Base-by-base conservation (phyloP, 768 basidiomycete species). In the Leucogyrophana mollusca region DNA sequence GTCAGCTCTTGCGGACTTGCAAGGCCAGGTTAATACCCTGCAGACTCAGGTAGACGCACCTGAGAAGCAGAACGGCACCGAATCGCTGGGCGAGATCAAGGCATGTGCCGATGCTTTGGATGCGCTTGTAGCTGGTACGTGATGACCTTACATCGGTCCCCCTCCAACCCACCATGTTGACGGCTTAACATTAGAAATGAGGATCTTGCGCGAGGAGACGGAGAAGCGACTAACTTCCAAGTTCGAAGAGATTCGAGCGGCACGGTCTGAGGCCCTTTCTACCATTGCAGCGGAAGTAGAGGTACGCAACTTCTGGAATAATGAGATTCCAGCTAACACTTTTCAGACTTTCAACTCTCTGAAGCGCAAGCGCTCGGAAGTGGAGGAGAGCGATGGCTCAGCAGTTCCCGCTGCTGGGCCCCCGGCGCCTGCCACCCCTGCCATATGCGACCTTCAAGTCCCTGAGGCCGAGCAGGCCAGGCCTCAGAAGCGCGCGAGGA, bases 341-440 rank as follows among this genome's bases (percentile, higher is more conserved):
- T 22, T 47, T 7, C 46, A 51, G 45, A 60, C 53, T 50, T 56
- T 65, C 50, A 63, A 62, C 50, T 73, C 76, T 42, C 66, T 74
- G 65, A 87, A 88, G 68, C 80, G 85, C 49, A 88, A 86, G 66
- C 83, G 83, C 40, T 54, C 47, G 34, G 72, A 70, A 52, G 73
- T 70, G 32, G 68, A 56, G 1, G 49, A 46, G 1, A 45, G 56
- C 43, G 51, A 45, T 23, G 13, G 21, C 17, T n/a, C 22, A 2
- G 35, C 3, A 16, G 38, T 36, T 18, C 14, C 25, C 22, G 49
- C 30, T 14, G 46, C 39, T 8, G 43, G n/a, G n/a, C n/a, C n/a
- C n/a, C n/a, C 17, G 11, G 34, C 24, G n/a, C 22, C n/a, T 18
- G 32, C 24, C 18, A 20, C 22, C 23, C 9, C 22, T 4, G 30